These are phyloP conservation scores for Colletotrichum paranaense DNA, from an alignment of 2,329 filamentous ascomycete species.

Conservation along the genomic window DNA sequence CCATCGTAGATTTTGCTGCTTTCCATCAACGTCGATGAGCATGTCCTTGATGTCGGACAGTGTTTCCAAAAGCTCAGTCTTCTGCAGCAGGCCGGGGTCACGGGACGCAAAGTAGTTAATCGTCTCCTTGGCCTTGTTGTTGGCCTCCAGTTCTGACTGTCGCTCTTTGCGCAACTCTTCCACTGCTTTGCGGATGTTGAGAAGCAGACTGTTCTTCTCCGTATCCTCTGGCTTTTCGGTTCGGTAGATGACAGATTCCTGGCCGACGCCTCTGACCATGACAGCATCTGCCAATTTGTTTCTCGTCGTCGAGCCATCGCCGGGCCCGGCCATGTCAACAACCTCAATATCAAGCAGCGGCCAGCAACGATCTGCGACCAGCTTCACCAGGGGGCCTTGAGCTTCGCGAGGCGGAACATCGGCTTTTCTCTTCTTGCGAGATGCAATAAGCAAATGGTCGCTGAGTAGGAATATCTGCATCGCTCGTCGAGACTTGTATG, in stretches of 20 bases:
- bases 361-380: slow-evolving; percentile 96
- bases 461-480: slow-evolving; percentile 95
- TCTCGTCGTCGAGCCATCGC: slow-evolving; percentile 61
- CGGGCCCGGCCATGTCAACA: slow-evolving; percentile 82
- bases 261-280: slow-evolving; percentile 86
- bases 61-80: slow-evolving; percentile 82
- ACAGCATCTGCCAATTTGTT: slow-evolving; percentile 85
- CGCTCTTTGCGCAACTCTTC: slow-evolving; percentile 90
- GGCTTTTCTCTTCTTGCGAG: slow-evolving; percentile 89
- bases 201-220: slow-evolving; percentile 84
- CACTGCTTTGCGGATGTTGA: slow-evolving; percentile 91
- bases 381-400: slow-evolving; percentile 71
- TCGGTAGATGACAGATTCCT: slow-evolving; percentile 94
- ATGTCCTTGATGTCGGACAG: slow-evolving; percentile 85
- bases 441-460: slow-evolving; percentile 91
- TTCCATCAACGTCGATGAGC: slow-evolving; percentile 94
- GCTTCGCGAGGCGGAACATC: slow-evolving; percentile 69
- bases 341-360: slow-evolving; percentile 92
- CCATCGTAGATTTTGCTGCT: slow-evolving; percentile 95
- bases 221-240: slow-evolving; percentile 83
- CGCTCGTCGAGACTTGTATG: slow-evolving; percentile 90
- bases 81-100: slow-evolving; percentile 80
- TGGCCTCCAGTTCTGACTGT: slow-evolving; percentile 88
- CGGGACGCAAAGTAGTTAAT: slow-evolving; percentile 87
- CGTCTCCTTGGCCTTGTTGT: slow-evolving; percentile 84